phyloP scores from a whole-genome alignment of 2,329 filamentous ascomycete genomes.

The Claviceps pazoutovae region DNA sequence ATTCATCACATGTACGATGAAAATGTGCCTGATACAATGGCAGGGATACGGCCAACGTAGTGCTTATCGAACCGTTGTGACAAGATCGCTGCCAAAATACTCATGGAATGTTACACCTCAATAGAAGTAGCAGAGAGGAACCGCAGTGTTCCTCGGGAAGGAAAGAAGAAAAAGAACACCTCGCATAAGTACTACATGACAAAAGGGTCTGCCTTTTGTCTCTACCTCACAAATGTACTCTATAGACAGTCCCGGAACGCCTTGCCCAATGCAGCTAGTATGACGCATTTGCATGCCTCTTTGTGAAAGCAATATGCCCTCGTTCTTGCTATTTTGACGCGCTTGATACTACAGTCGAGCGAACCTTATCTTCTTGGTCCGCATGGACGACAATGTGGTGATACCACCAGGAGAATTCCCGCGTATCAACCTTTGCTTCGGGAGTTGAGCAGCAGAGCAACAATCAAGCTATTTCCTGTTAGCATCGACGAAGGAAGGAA shows the following conservation, averaged over 20 bases:
- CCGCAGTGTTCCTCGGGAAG: no score
- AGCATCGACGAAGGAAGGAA: not conserved
- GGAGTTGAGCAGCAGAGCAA: slow-evolving; percentile 85
- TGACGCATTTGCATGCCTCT: slow-evolving; percentile 4
- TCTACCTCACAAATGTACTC: slow-evolving; percentile 14
- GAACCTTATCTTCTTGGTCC: not conserved
- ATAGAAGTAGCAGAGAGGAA: no score
- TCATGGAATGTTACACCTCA: no score
- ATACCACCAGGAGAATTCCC: not conserved
- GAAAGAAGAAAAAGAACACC: not conserved
- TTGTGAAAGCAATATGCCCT: not conserved
- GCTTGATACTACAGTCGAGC: not conserved
- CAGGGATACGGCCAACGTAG: no score
- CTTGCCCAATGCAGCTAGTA: slow-evolving; percentile 22
- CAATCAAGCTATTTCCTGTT: slow-evolving; percentile 54
- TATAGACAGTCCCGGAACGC: slow-evolving; percentile 25
- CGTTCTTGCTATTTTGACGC: not conserved
- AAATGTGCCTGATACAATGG: no score
- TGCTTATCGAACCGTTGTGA: no score
- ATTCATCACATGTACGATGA: no score
- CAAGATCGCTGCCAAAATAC: no score
- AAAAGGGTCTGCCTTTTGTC: not conserved
- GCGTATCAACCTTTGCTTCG: slow-evolving; percentile 50
- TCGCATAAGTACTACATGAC: not conserved
- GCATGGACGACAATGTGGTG: not conserved